phyloP scores from a whole-genome alignment of 106 monocot species.

The Chionographis japonica region DNA sequence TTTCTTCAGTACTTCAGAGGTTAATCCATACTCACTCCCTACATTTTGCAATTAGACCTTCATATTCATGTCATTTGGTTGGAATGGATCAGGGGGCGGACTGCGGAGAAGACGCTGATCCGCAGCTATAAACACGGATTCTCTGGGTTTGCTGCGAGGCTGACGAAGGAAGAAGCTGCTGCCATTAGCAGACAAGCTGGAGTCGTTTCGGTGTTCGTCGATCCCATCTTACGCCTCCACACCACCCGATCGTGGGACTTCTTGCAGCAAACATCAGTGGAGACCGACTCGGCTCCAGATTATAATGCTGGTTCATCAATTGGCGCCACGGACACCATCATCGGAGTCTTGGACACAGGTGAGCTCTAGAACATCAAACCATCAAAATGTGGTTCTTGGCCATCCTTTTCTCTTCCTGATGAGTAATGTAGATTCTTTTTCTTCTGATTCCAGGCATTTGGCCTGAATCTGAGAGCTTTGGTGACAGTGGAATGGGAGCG shows the following conservation, averaged over 20 bases:
- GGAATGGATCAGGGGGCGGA: conserved; percentile 18
- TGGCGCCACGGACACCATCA: conserved; percentile 38
- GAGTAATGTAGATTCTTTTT: background rate
- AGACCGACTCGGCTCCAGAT: conserved; percentile 3
- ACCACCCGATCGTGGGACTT: conserved; percentile 88
- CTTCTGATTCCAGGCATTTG: conserved; percentile 39
- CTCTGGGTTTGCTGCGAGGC: conserved; percentile 63
- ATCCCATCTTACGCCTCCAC: conserved; percentile 56
- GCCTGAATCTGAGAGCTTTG: conserved; percentile 81
- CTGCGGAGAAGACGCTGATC: conserved; percentile 28
- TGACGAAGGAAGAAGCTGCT: conserved; percentile 40
- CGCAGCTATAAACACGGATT: conserved; percentile 54
- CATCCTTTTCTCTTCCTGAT: background rate
- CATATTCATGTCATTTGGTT: too few species aligned
- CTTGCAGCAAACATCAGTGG: conserved; percentile 31
- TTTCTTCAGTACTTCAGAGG: conserved; percentile 45
- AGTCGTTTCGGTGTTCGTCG: conserved; percentile 69
- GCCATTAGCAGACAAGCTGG: conserved; percentile 33
- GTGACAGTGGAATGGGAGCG: conserved; percentile 35
- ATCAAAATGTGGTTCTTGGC: too few species aligned
- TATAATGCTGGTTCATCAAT: background rate
- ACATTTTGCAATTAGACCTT: too few species aligned
- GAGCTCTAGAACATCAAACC: background rate
- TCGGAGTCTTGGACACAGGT: conserved; percentile 83
- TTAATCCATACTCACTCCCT: background rate